These are phyloP conservation scores for Basipetospora chlamydospora DNA, from an alignment of 2,329 filamentous ascomycete species.

Conservation along the genomic window DNA sequence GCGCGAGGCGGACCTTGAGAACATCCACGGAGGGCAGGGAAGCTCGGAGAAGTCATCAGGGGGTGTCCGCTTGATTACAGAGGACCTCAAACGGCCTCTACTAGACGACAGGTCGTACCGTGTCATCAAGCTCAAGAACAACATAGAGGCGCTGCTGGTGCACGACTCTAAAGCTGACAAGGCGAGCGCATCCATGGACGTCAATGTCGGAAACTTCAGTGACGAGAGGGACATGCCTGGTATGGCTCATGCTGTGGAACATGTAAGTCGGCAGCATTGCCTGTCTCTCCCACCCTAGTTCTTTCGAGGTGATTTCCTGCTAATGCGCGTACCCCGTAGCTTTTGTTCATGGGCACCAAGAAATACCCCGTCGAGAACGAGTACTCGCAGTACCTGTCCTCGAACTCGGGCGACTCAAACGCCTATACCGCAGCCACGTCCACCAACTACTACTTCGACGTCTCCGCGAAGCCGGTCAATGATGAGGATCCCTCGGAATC, in stretches of 20 bases:
- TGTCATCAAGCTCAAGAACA: slow-evolving; percentile 71
- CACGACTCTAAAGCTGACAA: slow-evolving; percentile 95
- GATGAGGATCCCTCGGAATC: slow-evolving; percentile 37
- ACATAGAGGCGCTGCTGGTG: slow-evolving; percentile 80
- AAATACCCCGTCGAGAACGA: slow-evolving; percentile 96
- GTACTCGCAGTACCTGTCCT: slow-evolving; percentile 83
- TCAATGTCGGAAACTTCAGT: slow-evolving; percentile 91
- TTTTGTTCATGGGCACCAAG: slow-evolving; percentile 96
- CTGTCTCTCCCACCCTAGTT: too few relatives aligned
- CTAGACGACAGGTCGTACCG: slow-evolving; percentile 79
- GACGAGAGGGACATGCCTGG: slow-evolving; percentile 84
- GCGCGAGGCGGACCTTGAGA: slow-evolving; percentile 94
- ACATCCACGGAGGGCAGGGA: slow-evolving; percentile 96
- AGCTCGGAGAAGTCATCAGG: too few relatives aligned
- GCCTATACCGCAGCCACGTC: slow-evolving; percentile 88
- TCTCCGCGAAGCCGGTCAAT: slow-evolving; percentile 64
- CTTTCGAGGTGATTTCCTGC: too few relatives aligned
- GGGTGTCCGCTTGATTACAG: slow-evolving; percentile 41
- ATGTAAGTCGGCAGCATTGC: slow-evolving; percentile 44
- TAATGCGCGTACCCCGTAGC: too few relatives aligned
- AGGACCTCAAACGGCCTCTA: slow-evolving; percentile 66
- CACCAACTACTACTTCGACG: slow-evolving; percentile 96
- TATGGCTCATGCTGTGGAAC: slow-evolving; percentile 92
- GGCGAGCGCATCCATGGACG: slow-evolving; percentile 86
- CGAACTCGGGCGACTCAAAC: slow-evolving; percentile 84